Percentiles rank a stretch among this genome's conserved stretches.
These are phyloP conservation scores for Phlebiopsis gigantea DNA, from an alignment of 768 basidiomycete species.

Conservation along the genomic window DNA sequence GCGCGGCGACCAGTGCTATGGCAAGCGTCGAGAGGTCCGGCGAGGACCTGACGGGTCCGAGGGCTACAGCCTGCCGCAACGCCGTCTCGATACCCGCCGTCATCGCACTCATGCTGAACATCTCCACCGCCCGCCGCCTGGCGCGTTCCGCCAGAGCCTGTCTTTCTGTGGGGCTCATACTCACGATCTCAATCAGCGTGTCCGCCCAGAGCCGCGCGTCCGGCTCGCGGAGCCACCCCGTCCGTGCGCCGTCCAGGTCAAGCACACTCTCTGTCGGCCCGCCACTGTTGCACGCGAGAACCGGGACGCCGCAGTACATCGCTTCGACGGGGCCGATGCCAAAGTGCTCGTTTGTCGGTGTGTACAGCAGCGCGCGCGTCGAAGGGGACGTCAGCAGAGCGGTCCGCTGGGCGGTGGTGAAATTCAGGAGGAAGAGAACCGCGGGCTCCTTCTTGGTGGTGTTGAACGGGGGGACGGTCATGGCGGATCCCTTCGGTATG, in stretches of 20 bases:
- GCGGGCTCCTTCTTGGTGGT: slow-evolving; percentile 41
- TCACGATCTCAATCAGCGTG: slow-evolving; percentile 56
- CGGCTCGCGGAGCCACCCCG: slow-evolving; percentile 75
- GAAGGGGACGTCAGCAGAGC: slow-evolving; percentile 64
- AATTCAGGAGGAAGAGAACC: slow-evolving; percentile 88
- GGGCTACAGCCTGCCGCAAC: slow-evolving; percentile 46
- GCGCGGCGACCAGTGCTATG: not conserved
- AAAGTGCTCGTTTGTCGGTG: slow-evolving; percentile 93
- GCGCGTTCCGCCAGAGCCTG: slow-evolving; percentile 48
- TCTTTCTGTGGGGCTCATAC: slow-evolving; percentile 37
- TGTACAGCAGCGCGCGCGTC: slow-evolving; percentile 81
- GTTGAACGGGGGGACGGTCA: slow-evolving; percentile 36
- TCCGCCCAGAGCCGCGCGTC: slow-evolving; percentile 64
- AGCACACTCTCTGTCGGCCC: slow-evolving; percentile 89
- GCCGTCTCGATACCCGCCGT: slow-evolving; percentile 50
- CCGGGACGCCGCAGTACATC: slow-evolving; percentile 88
- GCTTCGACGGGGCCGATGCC: slow-evolving; percentile 95
- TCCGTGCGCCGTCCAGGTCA: slow-evolving; percentile 39
- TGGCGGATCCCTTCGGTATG: slow-evolving; percentile 39
- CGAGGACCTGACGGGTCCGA: slow-evolving; percentile 35
- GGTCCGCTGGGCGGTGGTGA: slow-evolving; percentile 78
- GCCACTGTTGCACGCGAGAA: slow-evolving; percentile 81
- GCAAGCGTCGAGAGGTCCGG: not conserved
- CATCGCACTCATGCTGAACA: slow-evolving; percentile 81
- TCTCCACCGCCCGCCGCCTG: slow-evolving; percentile 49